Percentiles rank a stretch among this genome's conserved stretches.
phyloP scores from a whole-genome alignment of 805 yeast species.

The Cyberlindnera veronae region DNA sequence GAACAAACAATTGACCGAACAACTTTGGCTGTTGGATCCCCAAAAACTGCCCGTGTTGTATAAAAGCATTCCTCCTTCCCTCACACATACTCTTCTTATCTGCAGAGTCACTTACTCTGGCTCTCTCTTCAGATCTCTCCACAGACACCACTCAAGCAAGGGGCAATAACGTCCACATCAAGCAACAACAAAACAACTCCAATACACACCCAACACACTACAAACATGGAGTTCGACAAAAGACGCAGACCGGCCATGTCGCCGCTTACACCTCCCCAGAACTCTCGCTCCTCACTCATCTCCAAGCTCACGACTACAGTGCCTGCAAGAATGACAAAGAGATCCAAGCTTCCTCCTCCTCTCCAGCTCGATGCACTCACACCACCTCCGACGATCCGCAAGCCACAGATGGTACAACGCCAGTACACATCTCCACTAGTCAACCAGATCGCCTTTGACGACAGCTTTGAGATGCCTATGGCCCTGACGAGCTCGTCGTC shows the following conservation, averaged over 20 bases:
- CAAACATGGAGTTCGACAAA: constrained; percentile 8
- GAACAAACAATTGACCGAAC: no score
- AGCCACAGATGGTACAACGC: not conserved
- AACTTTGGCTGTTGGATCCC: no score
- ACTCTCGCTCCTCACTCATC: constrained; percentile 1
- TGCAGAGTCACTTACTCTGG: no score
- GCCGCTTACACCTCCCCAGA: constrained; percentile 8
- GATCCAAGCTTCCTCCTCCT: constrained; percentile 24
- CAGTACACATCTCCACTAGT: constrained; percentile 2
- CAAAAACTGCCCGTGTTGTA: no score
- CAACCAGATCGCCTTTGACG: not conserved
- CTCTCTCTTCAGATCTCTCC: no score
- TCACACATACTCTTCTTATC: no score
- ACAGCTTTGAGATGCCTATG: not conserved
- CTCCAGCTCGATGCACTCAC: constrained; percentile 19
- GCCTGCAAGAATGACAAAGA: constrained; percentile 19
- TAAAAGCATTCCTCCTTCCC: no score
- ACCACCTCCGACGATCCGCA: constrained; percentile 22
- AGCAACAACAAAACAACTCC: no score
- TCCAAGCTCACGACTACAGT: constrained; percentile 10
- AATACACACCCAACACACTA: not conserved
- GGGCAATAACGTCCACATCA: no score
- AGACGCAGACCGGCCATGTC: constrained; percentile 6
- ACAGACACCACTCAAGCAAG: no score
- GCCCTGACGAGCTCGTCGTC: not conserved